Evolutionary conservation across 2,329 filamentous ascomycete species (phyloP).

Genomic region (Sporothrix humicola): DNA sequence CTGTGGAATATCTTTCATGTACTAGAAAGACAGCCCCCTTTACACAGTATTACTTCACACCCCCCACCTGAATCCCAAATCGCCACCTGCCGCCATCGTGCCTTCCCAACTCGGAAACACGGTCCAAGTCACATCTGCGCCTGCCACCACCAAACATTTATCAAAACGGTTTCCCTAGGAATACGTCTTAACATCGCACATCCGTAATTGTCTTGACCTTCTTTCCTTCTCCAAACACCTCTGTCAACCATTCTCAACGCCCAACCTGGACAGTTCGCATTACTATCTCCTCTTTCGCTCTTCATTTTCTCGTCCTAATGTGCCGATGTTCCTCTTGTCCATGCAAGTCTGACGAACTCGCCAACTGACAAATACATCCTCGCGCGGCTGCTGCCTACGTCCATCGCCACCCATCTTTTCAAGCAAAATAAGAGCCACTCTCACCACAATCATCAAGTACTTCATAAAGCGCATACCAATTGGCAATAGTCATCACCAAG

Average conservation of each 20-base stretch:
- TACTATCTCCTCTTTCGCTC: neutral
- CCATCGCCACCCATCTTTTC: conserved; percentile 33
- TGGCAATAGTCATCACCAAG: neutral
- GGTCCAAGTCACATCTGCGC: conserved; percentile 12
- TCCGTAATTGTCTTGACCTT: neutral
- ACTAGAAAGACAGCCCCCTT: too few relatives aligned
- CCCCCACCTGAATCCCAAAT: conserved; percentile 30
- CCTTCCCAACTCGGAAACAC: conserved; percentile 36
- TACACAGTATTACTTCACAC: neutral
- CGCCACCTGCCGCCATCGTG: conserved; percentile 34
- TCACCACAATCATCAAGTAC: neutral
- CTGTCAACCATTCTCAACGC: neutral
- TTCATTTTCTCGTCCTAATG: neutral
- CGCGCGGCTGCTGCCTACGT: conserved; percentile 34
- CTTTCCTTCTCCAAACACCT: neutral
- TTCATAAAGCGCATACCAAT: neutral
- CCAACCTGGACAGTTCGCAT: neutral
- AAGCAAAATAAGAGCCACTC: neutral
- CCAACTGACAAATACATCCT: conserved; percentile 32
- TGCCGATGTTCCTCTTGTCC: neutral
- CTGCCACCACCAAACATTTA: conserved; percentile 12
- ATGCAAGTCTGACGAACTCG: neutral
- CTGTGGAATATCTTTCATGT: too few relatives aligned
- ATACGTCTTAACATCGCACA: neutral
- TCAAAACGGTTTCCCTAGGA: neutral